These are phyloP conservation scores for Beauveria sp. DNA, from an alignment of 2,329 filamentous ascomycete species.

Conservation along the genomic window DNA sequence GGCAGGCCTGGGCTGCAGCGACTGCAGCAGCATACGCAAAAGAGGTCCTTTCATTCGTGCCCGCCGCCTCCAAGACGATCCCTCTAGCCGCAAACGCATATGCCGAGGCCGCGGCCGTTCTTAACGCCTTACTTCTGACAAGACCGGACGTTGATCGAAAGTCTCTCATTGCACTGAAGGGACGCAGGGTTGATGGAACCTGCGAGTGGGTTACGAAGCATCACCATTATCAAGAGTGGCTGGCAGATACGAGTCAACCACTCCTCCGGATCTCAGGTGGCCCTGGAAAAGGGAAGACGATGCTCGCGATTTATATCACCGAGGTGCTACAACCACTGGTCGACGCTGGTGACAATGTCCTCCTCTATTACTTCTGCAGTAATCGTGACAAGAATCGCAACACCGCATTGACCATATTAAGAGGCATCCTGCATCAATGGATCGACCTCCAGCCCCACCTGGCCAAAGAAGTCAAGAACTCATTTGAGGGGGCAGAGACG, in stretches of 20 bases:
- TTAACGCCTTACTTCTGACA: constrained; percentile 18
- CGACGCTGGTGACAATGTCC: background rate
- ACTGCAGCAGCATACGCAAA: constrained; percentile 20
- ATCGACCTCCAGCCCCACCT: background rate
- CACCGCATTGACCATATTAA: background rate
- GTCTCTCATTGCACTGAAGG: constrained; percentile 18
- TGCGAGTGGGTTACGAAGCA: background rate
- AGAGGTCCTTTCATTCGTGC: constrained; percentile 7
- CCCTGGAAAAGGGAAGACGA: background rate
- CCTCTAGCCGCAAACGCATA: constrained; percentile 13
- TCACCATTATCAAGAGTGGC: background rate
- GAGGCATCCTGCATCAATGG: constrained; percentile 3
- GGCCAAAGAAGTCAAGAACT: background rate
- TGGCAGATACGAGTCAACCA: background rate
- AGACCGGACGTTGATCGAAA: constrained; percentile 19
- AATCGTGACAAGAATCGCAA: background rate
- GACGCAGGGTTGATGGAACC: constrained; percentile 6
- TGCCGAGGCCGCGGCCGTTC: constrained; percentile 14
- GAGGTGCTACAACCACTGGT: background rate
- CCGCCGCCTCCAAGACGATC: constrained; percentile 8
- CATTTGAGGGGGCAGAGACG: background rate
- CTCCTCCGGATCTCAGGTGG: background rate
- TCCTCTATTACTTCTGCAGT: background rate
- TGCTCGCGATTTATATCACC: background rate
- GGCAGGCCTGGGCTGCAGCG: constrained; percentile 25